A percentile compares a stretch with the other conserved stretches of the same genome.
These are phyloP conservation scores for Jaenimonas drosophilae DNA, from an alignment of 208 protist genomes.

Conservation along the genomic window DNA sequence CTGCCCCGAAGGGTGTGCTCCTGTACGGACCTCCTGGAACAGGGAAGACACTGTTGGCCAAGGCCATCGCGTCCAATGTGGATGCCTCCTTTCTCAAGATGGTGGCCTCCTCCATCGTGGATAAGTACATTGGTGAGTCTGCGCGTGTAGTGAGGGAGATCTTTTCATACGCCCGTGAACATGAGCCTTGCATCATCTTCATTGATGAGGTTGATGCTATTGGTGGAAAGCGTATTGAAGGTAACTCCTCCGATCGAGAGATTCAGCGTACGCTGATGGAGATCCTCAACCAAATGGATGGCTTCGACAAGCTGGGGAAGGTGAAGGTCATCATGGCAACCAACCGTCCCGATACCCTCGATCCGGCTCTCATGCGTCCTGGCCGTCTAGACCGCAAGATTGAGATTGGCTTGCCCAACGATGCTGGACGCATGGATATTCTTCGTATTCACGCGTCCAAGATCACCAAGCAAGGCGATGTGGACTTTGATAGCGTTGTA, in stretches of 20 bases:
- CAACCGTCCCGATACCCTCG: constrained; percentile 94
- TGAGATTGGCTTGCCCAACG: constrained; percentile 99
- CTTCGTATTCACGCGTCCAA: constrained; percentile 96
- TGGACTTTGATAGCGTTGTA: constrained; percentile 98
- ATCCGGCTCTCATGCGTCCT: constrained; percentile 97
- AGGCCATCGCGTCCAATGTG: constrained; percentile 98
- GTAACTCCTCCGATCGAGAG: constrained; percentile 97
- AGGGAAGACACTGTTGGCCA: constrained; percentile 95
- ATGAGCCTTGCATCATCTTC: constrained; percentile 99
- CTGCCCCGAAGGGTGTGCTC: constrained; percentile 98
- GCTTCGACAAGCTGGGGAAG: constrained; percentile 96
- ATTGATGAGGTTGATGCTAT: constrained; percentile 99
- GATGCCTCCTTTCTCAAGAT: constrained; percentile 99
- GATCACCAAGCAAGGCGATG: constrained; percentile 97
- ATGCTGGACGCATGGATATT: constrained; percentile 94
- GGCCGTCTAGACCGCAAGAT: constrained; percentile 96
- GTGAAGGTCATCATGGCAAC: constrained; percentile 99
- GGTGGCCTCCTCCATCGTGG: constrained; percentile 97
- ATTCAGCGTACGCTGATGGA: constrained; percentile 99
- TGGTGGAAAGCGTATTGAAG: constrained; percentile 98
- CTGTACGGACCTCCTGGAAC: constrained; percentile 98
- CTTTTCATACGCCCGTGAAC: constrained; percentile 97
- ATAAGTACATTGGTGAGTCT: constrained; percentile 99
- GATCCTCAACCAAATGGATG: constrained; percentile 99
- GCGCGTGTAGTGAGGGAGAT: constrained; percentile 98